Evolutionary conservation across 192 early-diverging fungal species (phyloP).

Genomic region (Coemansia furcata): DNA sequence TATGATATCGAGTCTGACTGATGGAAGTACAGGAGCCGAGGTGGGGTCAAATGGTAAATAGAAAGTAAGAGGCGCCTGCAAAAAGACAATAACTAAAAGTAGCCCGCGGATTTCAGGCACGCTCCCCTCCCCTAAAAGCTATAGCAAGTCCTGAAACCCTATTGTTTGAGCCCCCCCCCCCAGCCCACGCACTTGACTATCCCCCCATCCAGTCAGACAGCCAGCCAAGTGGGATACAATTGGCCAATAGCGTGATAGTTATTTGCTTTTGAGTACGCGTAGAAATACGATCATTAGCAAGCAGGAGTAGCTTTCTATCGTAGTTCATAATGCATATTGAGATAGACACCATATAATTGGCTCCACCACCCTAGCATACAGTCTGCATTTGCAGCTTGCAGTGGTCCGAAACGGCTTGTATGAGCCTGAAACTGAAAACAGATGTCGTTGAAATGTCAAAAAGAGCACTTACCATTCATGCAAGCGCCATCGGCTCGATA

Average conservation of each 20-base stretch:
- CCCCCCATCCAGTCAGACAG: not conserved
- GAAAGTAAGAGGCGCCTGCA: not conserved
- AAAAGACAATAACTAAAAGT: conserved; percentile 1
- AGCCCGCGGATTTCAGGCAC: not conserved
- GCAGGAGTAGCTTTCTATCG: not conserved
- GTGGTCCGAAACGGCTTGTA: not conserved
- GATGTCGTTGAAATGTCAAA: not conserved
- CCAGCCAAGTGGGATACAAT: not conserved
- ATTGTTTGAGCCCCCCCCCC: not conserved
- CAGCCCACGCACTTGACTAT: not conserved
- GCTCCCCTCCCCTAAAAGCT: not conserved
- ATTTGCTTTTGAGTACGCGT: not conserved
- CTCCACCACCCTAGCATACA: not conserved
- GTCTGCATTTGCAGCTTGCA: not conserved
- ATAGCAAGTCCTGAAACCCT: not conserved
- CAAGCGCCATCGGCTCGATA: conserved; percentile 1
- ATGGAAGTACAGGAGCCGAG: not conserved
- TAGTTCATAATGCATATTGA: not conserved
- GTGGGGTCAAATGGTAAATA: not conserved
- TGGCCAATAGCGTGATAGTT: not conserved
- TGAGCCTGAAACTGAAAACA: not conserved
- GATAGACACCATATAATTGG: not conserved
- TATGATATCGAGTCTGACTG: not conserved
- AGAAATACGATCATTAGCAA: conserved; percentile 1
- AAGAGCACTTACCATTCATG: not conserved